A percentile compares a stretch with the other conserved stretches of the same genome.
These are phyloP conservation scores for Phalaenopsis aphrodite DNA, from an alignment of 106 monocot species.

Conservation along the genomic window DNA sequence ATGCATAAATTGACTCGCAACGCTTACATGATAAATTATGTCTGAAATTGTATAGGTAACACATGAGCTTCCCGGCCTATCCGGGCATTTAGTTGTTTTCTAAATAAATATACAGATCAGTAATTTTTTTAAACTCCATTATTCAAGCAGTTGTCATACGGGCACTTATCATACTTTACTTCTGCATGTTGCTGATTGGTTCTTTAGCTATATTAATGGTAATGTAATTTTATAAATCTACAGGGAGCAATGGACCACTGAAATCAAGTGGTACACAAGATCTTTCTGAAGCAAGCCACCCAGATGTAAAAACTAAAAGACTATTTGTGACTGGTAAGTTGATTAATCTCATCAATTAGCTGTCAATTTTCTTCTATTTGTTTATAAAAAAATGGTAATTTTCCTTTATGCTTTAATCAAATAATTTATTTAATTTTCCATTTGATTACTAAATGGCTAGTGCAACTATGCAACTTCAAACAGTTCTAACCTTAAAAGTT, in stretches of 20 bases:
- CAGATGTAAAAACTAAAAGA: constrained; percentile 71
- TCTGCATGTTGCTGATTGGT: neutral
- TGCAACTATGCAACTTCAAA: neutral
- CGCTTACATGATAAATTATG: no score
- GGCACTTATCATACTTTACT: neutral
- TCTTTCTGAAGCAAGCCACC: constrained; percentile 21
- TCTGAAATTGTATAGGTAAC: no score
- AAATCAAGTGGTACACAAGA: constrained; percentile 9
- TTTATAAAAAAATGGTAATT: no score
- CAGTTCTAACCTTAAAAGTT: neutral
- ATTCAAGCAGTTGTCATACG: neutral
- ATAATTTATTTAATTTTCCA: neutral
- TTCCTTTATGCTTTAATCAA: no score
- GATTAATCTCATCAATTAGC: neutral
- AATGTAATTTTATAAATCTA: neutral
- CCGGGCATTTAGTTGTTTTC: no score
- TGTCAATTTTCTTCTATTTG: neutral
- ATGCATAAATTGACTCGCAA: no score
- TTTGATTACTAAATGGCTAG: neutral
- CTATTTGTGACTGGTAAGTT: constrained; percentile 85
- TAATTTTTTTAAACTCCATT: no score
- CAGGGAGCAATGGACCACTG: constrained; percentile 25
- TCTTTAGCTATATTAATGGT: neutral
- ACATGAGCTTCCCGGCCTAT: no score
- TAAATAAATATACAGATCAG: no score